Base-by-base conservation (phyloP, 345 rosid genomes). In the Excoecaria cochinchinensis region DNA sequence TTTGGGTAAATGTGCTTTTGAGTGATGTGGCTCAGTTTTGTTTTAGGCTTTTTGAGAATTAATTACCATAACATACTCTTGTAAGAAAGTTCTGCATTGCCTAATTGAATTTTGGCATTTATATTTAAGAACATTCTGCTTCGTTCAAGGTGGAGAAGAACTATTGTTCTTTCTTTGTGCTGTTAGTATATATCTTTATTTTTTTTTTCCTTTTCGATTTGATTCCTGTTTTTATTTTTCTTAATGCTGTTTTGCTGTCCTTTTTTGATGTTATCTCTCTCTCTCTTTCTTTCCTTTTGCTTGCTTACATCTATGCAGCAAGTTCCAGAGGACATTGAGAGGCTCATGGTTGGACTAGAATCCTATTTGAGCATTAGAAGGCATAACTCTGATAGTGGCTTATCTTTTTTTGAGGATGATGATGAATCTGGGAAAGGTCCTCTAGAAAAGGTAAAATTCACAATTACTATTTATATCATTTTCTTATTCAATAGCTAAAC, bases 251-350 rank as follows among this genome's bases (percentile, higher is more conserved):
- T 31, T 31, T 31, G 31, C 2, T 31, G 1, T 2, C 25, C 24
- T 52, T 70, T 8, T 38, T 39, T 63, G 74, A 39, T 46, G 64
- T 25, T 16, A 44, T 0, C 31, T 74, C 59, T 40, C 24, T 72
- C 36, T 65, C 6, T 25, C 80, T 14, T 3, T 55, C 19, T 53
- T 42, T 21, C 36, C 0, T 47, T 74, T 24, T 53, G 52, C 7
- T 62, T 14, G 55, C 4, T 40, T 16, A 25, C 57, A 40, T n/a
- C n/a, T 15, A 19, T 76, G 70, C 92, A 96, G 98, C 99, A 96
- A 96, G 95, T 88, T 72, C 97, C 98, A 3, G 98, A 96, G 72
- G 99, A 93, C 85, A 87, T 93, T 80, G 99, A 93, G 74, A 89
- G 98, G 67, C 91, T 96, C 69, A 78, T 96, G 93, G 95, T 75